Evolutionary conservation across 1,139 yeast species (phyloP).

Genomic region (Candida tetrigidarum): DNA sequence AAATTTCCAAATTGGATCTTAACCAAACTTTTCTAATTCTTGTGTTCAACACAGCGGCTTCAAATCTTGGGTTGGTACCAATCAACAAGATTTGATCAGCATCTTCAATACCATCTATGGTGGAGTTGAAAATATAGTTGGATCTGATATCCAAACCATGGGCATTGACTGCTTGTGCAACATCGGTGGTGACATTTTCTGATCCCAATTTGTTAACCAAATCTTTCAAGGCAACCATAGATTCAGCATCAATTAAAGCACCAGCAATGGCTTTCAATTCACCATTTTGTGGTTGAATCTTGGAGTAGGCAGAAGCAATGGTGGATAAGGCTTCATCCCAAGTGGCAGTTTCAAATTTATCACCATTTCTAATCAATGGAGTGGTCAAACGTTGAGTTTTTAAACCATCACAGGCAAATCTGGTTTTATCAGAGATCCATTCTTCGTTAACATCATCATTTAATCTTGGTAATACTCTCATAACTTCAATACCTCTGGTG

Average conservation of each 20-base stretch:
- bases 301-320: constrained; percentile 65
- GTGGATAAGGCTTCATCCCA: constrained; percentile 88
- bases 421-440: constrained; percentile 89
- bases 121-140: constrained; percentile 79
- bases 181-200: constrained; percentile 81
- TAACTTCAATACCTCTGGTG: constrained; percentile 85
- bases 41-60: constrained; percentile 87
- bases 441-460: constrained; percentile 90
- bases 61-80: constrained; percentile 90
- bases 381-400: constrained; percentile 86
- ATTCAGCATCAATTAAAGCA: constrained; percentile 81
- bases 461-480: constrained; percentile 86
- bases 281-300: constrained; percentile 63
- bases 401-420: constrained; percentile 87
- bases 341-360: constrained; percentile 72
- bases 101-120: constrained; percentile 79
- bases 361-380: constrained; percentile 77
- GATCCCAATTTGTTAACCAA: constrained; percentile 77
- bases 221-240: constrained; percentile 82
- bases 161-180: constrained; percentile 61
- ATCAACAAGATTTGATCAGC: constrained; percentile 80
- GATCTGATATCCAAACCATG: constrained; percentile 79
- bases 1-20: constrained; percentile 65
- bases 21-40: constrained; percentile 87
- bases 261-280: constrained; percentile 86